Conservation (phyloP, 1,284 basidiomycete genomes). For the Malassezia nana region DNA sequence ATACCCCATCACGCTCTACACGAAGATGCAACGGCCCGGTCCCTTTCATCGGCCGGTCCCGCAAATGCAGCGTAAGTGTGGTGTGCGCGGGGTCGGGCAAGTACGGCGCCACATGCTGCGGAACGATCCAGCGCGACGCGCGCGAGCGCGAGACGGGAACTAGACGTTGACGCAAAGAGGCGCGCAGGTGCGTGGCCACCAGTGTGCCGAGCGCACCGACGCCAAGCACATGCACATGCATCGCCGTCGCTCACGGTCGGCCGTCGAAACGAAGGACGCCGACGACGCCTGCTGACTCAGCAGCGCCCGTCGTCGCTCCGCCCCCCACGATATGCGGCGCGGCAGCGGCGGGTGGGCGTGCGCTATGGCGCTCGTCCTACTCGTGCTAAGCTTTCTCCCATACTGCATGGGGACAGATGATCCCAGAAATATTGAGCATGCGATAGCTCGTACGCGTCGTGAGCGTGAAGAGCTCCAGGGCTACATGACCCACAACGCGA, state of each 20-base stretch:
- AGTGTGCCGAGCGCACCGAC: slow-evolving; percentile 43
- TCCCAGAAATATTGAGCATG: background rate
- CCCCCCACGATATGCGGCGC: background rate
- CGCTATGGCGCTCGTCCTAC: background rate
- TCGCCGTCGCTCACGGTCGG: no score
- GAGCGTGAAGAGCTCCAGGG: slow-evolving; percentile 8
- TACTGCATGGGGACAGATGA: background rate
- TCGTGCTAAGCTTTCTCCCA: background rate
- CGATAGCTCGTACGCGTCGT: background rate
- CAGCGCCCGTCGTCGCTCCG: background rate
- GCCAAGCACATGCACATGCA: slow-evolving; percentile 45
- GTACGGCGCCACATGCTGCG: slow-evolving; percentile 22
- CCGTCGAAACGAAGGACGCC: background rate
- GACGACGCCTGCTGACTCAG: background rate
- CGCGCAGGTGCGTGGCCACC: slow-evolving; percentile 36
- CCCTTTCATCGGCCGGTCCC: slow-evolving; percentile 17
- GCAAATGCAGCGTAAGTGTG: slow-evolving; percentile 31
- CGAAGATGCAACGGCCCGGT: background rate
- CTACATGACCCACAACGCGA: slow-evolving; percentile 7
- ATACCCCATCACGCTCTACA: slow-evolving; percentile 29
- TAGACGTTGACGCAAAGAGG: slow-evolving; percentile 19
- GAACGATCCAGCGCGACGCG: slow-evolving; percentile 18
- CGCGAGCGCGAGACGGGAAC: background rate
- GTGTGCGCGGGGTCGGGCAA: slow-evolving; percentile 22
- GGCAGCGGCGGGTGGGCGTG: background rate